Conservation (phyloP, 345 rosid genomes). For the Combretum micranthum region DNA sequence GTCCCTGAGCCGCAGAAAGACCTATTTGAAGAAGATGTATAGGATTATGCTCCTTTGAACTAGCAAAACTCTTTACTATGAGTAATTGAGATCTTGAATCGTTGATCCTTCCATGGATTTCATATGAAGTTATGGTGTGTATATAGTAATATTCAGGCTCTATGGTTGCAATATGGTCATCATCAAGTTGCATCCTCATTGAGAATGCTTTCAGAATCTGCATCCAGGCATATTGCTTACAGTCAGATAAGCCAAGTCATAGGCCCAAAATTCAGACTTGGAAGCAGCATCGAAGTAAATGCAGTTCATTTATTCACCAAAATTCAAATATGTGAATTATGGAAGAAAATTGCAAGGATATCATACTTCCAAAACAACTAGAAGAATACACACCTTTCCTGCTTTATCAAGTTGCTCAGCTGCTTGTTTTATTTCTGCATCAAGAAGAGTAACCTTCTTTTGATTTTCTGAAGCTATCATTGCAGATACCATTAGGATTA, state of each 20-base stretch:
- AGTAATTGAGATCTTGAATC: conserved; percentile 40
- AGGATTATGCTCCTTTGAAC: conserved; percentile 64
- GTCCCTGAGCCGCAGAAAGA: conserved; percentile 61
- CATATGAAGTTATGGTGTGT: conserved; percentile 59
- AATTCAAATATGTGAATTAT: neutral
- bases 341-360: neutral
- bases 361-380: neutral
- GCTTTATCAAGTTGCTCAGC: conserved; percentile 68
- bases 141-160: conserved; percentile 62
- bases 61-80: conserved; percentile 58
- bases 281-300: neutral
- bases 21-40: conserved; percentile 71
- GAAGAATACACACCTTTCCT: conserved; percentile 46
- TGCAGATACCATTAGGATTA: conserved; percentile 64
- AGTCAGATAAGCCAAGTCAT: too few relatives aligned
- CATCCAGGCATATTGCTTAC: conserved; percentile 12
- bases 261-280: neutral
- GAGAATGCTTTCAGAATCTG: conserved; percentile 47
- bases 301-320: neutral
- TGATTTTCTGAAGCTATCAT: conserved; percentile 68
- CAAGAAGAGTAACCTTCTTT: conserved; percentile 37
- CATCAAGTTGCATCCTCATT: conserved; percentile 12
- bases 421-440: conserved; percentile 57
- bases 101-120: conserved; percentile 60
- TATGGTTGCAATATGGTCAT: conserved; percentile 22